Percentiles rank a stretch among this genome's conserved stretches.
Evolutionary conservation across 306 rosid genomes (phyloP).

Genomic region (Quercus gilva): DNA sequence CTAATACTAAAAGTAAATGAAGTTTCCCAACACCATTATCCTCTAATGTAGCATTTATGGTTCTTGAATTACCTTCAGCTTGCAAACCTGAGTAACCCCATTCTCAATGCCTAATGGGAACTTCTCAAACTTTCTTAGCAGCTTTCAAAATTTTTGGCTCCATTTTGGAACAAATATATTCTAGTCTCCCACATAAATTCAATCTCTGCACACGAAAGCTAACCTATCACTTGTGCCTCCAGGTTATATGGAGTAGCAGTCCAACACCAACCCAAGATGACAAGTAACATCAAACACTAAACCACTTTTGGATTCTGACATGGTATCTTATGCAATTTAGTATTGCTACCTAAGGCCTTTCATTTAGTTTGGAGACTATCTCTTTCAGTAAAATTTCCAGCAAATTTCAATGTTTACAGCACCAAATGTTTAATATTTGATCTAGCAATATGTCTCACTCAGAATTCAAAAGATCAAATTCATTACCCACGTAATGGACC

Average conservation of each 20-base stretch:
- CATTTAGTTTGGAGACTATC: conserved; percentile 42
- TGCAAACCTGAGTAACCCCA: no score
- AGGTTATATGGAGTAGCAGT: conserved; percentile 47
- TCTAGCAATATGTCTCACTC: conserved; percentile 56
- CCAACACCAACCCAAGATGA: conserved; percentile 63
- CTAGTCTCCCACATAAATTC: conserved; percentile 56
- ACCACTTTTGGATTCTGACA: conserved; percentile 51
- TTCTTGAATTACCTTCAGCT: no score
- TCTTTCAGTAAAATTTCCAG: conserved; percentile 56
- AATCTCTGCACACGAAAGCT: conserved; percentile 37
- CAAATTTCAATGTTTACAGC: conserved; percentile 44
- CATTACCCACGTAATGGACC: conserved; percentile 35
- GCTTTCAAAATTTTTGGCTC: conserved; percentile 8
- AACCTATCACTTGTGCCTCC: conserved; percentile 55
- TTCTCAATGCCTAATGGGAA: conserved; percentile 8
- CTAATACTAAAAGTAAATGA: no score
- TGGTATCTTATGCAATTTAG: conserved; percentile 43
- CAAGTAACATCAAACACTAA: conserved; percentile 87
- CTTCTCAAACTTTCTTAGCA: conserved; percentile 34
- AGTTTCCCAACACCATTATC: no score
- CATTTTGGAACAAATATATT: conserved; percentile 17
- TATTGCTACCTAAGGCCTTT: conserved; percentile 50
- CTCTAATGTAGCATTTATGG: no score
- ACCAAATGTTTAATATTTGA: conserved; percentile 64
- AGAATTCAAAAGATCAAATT: conserved; percentile 55